Evolutionary conservation across 1,284 basidiomycete species (phyloP), one percentile per base, ranked within the genome.

Genomic region (Cutaneotrichosporon cavernicola): DNA sequence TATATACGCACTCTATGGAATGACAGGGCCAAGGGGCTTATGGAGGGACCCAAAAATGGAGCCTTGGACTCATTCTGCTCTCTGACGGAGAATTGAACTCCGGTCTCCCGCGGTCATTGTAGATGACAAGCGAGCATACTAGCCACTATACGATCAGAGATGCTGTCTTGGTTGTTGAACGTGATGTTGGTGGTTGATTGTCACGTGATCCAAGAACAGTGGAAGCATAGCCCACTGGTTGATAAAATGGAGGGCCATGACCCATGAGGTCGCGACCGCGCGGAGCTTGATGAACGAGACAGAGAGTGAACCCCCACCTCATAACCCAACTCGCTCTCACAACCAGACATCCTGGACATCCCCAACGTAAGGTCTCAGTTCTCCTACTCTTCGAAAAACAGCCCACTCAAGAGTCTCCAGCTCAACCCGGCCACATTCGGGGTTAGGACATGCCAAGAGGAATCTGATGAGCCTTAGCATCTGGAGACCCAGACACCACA

Each of bases 181-280:
- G 40, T 18, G 40, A 6, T 43, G 34, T 14, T 5, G 14, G 14
- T 6, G 40, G 7, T 16, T 6, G 5, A 1, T 43, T 43, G 40
- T 6, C 40, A 43, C 40, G 40, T 43, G 40, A 43, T 43, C 5
- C 16, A 6, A 13, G 34, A 36, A 36, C 8, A 13, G 11, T 18
- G 40, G 40, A 18, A 43, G 14, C 40, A 43, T 5, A 30, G 50
- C 50, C 50, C 50, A 51, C 21, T 51, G 50, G 50, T 51, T 51
- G 14, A 51, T 21, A 26, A 51, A 51, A 26, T 51, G 50, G 30
- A 51, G 50, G 21, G 26, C 26, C 50, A 51, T 51, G 22, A 4
- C n/a, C 50, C 50, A 51, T 4, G 50, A 51, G 9, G 50, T 51
- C 5, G 21, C 50, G 26, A 51, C 26, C 2, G 50, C 50, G 30